A percentile compares a stretch with the other conserved stretches of the same genome.
These are phyloP conservation scores for Suillus sp. DNA, from an alignment of 768 basidiomycete species.

Conservation along the genomic window DNA sequence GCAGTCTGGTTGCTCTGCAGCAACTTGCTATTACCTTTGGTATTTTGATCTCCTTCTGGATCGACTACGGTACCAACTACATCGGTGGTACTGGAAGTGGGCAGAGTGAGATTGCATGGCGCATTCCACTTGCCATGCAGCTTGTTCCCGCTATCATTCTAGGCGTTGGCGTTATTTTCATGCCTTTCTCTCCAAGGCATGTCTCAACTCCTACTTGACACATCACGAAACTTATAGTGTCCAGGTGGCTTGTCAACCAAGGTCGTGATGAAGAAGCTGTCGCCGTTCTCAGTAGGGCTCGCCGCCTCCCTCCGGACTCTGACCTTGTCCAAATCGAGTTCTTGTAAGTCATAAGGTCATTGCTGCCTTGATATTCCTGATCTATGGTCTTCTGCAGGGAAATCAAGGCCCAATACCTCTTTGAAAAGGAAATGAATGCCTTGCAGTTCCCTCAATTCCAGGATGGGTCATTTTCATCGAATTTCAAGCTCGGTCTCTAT, in stretches of 20 bases:
- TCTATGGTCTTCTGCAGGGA: conserved; percentile 42
- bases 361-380: conserved; percentile 1
- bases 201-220: conserved; percentile 12
- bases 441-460: conserved; percentile 63
- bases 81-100: conserved; percentile 61
- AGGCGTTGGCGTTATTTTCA: conserved; percentile 68
- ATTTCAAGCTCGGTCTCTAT: conserved; percentile 61
- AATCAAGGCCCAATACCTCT: conserved; percentile 73
- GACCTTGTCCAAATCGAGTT: conserved; percentile 76
- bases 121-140: conserved; percentile 73
- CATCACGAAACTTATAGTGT: conserved; percentile 6
- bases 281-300: conserved; percentile 59
- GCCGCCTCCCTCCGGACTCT: conserved; percentile 53
- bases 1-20: conserved; percentile 78
- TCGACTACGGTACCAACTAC: conserved; percentile 60
- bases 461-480: conserved; percentile 56
- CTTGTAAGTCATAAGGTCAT: conserved; percentile 48
- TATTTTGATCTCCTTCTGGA: conserved; percentile 64
- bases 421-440: conserved; percentile 66
- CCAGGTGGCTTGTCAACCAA: conserved; percentile 74
- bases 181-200: conserved; percentile 79
- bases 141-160: conserved; percentile 73
- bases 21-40: conserved; percentile 83
- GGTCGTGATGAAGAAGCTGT: conserved; percentile 78
- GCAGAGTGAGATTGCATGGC: conserved; percentile 74